Conservation (phyloP, 306 rosid species). For the Urtica urens region DNA sequence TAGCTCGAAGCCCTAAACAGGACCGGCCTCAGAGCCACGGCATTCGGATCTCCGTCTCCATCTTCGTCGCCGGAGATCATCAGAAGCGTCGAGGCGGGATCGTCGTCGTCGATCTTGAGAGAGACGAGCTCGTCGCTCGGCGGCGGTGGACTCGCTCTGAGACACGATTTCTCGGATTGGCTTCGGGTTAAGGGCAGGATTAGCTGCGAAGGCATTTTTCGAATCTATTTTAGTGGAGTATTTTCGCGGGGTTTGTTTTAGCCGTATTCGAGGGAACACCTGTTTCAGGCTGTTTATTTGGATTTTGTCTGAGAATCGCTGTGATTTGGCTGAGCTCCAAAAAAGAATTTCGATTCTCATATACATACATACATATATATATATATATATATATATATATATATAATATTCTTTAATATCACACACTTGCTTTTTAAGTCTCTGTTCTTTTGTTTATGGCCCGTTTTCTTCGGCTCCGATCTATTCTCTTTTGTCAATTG, state of each 20-base stretch:
- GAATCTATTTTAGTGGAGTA: too few relatives aligned
- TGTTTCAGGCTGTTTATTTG: neutral
- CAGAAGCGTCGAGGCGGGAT: conserved; percentile 34
- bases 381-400: neutral
- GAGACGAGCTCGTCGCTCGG: conserved; percentile 12
- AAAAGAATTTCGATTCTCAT: neutral
- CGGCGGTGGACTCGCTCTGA: conserved; percentile 8
- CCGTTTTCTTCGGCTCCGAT: too few relatives aligned
- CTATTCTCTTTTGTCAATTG: too few relatives aligned
- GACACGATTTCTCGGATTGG: conserved; percentile 6
- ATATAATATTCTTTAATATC: too few relatives aligned
- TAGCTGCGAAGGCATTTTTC: conserved; percentile 52
- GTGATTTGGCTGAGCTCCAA: neutral
- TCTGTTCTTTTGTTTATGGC: neutral
- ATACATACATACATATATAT: neutral
- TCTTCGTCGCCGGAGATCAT: conserved; percentile 24
- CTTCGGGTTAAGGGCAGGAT: conserved; percentile 40
- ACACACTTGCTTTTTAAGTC: too few relatives aligned
- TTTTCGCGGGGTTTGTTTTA: neutral
- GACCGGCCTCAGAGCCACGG: conserved; percentile 27
- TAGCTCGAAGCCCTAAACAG: conserved; percentile 46
- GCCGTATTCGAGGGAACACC: neutral
- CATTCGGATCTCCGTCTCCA: conserved; percentile 20
- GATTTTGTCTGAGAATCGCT: neutral
- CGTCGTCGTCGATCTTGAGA: conserved; percentile 18